These are phyloP conservation scores for Periconia macrospinosa DNA, from an alignment of 2,329 filamentous ascomycete genomes.

Conservation along the genomic window DNA sequence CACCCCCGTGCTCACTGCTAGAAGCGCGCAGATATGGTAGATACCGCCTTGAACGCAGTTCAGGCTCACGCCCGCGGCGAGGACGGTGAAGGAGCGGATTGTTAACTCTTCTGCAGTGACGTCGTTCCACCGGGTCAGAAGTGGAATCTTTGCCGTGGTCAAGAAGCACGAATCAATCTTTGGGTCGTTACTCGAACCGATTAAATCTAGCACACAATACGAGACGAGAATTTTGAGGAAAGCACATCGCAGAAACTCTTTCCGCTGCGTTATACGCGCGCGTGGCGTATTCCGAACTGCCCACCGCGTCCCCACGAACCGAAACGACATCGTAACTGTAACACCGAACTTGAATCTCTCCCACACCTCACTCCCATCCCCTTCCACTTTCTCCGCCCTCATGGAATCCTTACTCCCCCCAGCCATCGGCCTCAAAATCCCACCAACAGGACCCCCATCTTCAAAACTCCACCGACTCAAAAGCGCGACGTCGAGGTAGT, in stretches of 20 bases:
- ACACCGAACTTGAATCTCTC: slow-evolving; percentile 5
- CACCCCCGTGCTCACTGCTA: slow-evolving; percentile 1
- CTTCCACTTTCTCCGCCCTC: background rate
- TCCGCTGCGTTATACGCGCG: background rate
- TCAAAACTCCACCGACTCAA: slow-evolving; percentile 11
- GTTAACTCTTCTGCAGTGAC: slow-evolving; percentile 9
- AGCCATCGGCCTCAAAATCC: no score
- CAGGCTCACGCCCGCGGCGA: slow-evolving; percentile 6
- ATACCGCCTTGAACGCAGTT: slow-evolving; percentile 14
- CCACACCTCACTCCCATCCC: background rate
- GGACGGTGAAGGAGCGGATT: slow-evolving; percentile 9
- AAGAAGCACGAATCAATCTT: slow-evolving; percentile 5
- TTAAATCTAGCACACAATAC: slow-evolving; percentile 8
- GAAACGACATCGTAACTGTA: slow-evolving; percentile 1
- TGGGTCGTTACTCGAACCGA: slow-evolving; percentile 7
- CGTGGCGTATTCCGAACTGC: slow-evolving; percentile 6
- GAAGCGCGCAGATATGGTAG: slow-evolving; percentile 7
- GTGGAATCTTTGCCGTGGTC: slow-evolving; percentile 4
- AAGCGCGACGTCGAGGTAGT: slow-evolving; percentile 12
- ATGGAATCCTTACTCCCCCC: no score
- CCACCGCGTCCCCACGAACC: slow-evolving; percentile 9
- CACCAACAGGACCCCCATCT: slow-evolving; percentile 1
- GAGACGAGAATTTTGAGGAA: slow-evolving; percentile 2
- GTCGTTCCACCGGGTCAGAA: slow-evolving; percentile 7
- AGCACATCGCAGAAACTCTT: slow-evolving; percentile 1